These are phyloP conservation scores for Diaporthe sp. DNA, from an alignment of 2,329 filamentous ascomycete species.

Conservation along the genomic window DNA sequence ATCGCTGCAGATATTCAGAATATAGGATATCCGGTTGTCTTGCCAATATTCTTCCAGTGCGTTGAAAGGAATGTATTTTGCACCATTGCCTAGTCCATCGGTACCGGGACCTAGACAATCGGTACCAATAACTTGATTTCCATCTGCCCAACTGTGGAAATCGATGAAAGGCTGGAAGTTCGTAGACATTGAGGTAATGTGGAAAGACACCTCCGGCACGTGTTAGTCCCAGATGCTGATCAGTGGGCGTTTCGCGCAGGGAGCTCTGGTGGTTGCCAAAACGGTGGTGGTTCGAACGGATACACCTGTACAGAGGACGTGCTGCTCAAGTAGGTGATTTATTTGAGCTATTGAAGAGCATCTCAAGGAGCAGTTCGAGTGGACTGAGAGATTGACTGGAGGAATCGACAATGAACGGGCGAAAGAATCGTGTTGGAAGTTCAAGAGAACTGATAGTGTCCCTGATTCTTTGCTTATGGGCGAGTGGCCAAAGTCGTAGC, in stretches of 20 bases:
- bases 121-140: too few species aligned
- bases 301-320: neutral
- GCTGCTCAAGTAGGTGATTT: neutral
- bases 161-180: neutral
- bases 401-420: too few species aligned
- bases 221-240: too few species aligned
- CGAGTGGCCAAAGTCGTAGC: neutral
- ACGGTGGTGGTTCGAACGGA: neutral
- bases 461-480: neutral
- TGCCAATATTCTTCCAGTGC: conserved; percentile 4
- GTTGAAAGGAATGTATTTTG: neutral
- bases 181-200: neutral
- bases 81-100: neutral
- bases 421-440: too few species aligned
- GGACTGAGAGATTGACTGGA: too few species aligned
- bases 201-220: too few species aligned
- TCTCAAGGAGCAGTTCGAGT: too few species aligned
- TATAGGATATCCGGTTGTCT: neutral
- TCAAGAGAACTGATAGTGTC: neutral
- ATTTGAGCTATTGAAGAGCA: neutral
- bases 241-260: neutral
- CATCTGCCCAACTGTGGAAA: too few species aligned
- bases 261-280: neutral
- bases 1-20: neutral
- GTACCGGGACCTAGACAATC: too few species aligned